phyloP scores from a whole-genome alignment of 768 basidiomycete genomes.

The Lactifluus subvellereus region DNA sequence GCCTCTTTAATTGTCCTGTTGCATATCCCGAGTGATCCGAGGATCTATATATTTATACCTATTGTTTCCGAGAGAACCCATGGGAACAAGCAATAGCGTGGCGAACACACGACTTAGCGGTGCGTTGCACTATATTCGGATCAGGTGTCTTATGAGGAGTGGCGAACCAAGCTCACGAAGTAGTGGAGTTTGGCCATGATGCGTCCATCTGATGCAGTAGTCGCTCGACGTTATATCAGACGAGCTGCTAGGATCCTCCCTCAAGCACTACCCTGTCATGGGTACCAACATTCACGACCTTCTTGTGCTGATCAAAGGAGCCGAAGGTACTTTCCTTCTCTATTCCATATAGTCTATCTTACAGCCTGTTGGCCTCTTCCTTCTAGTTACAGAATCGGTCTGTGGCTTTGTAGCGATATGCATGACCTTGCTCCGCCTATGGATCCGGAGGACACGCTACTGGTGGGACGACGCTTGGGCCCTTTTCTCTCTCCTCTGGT shows the following conservation, averaged over 20 bases:
- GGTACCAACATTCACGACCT: slow-evolving; percentile 18
- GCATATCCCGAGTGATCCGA: too few relatives aligned
- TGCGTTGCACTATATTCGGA: not conserved
- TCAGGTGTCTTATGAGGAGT: not conserved
- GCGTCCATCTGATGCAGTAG: not conserved
- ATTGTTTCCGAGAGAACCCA: too few relatives aligned
- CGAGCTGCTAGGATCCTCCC: not conserved
- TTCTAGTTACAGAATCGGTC: slow-evolving; percentile 27
- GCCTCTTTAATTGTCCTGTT: too few relatives aligned
- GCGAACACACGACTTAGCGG: not conserved
- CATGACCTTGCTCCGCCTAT: slow-evolving; percentile 26
- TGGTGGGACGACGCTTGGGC: slow-evolving; percentile 31
- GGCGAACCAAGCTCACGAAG: not conserved
- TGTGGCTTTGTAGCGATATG: slow-evolving; percentile 27
- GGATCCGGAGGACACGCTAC: slow-evolving; percentile 24
- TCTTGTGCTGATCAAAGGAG: slow-evolving; percentile 10
- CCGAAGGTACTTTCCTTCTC: slow-evolving; percentile 6
- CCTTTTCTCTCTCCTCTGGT: slow-evolving; percentile 26
- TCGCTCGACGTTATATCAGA: not conserved
- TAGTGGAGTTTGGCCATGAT: not conserved
- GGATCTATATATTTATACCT: too few relatives aligned
- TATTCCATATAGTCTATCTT: rapidly evolving
- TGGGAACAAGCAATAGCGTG: too few relatives aligned
- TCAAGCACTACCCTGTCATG: slow-evolving; percentile 8
- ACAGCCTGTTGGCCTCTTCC: not conserved